phyloP scores from a whole-genome alignment of 352 stramenopile species.

The Phytophthora pini region DNA sequence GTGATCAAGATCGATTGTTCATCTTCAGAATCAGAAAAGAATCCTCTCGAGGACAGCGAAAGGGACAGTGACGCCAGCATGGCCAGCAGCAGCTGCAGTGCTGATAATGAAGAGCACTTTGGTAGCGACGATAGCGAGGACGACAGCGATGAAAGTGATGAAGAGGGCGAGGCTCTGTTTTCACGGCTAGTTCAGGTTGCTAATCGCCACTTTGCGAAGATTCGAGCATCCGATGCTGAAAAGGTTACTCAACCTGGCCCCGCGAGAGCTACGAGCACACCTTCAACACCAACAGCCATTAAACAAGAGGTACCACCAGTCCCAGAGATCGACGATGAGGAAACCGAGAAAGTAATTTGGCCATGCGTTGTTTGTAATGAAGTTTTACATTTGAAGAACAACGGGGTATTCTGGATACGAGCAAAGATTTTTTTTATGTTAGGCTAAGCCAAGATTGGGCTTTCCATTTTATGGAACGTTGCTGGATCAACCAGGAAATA shows the following conservation, averaged over 20 bases:
- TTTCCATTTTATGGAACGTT: conserved; percentile 1
- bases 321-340: conserved; percentile 24
- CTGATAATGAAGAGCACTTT: conserved; percentile 25
- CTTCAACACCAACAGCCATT: not conserved
- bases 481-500: conserved; percentile 10
- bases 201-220: conserved; percentile 1
- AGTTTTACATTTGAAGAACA: not conserved
- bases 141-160: conserved; percentile 25
- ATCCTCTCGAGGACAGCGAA: conserved; percentile 4
- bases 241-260: not conserved
- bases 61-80: conserved; percentile 22
- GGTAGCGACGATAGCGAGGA: conserved; percentile 17
- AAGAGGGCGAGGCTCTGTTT: conserved; percentile 13
- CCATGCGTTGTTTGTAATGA: not conserved
- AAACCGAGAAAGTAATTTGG: conserved; percentile 31
- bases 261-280: not conserved
- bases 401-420: not conserved
- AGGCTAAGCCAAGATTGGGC: conserved; percentile 5
- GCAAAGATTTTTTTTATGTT: conserved; percentile 12
- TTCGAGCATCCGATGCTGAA: not conserved
- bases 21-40: conserved; percentile 8
- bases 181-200: conserved; percentile 14
- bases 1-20: conserved; percentile 18
- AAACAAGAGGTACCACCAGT: not conserved
- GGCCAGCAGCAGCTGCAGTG: conserved; percentile 12